Base-by-base conservation (phyloP, 2,329 filamentous ascomycete species). In the Cylindrodendrum hubeiense region DNA sequence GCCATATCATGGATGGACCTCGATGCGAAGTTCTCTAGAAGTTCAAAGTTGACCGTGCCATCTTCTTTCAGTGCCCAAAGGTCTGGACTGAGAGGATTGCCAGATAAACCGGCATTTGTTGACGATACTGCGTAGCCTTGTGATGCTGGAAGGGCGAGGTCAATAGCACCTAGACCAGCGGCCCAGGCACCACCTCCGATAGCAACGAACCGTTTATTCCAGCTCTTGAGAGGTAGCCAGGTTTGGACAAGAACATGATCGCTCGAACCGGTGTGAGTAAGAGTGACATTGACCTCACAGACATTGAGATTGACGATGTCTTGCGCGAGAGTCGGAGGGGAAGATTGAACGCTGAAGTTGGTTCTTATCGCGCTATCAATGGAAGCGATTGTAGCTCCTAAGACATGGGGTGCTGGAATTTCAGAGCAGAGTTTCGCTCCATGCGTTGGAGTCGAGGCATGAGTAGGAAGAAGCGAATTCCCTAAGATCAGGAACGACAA, bases 1-100 rank as follows among this genome's bases (percentile, higher is more conserved):
- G 84, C 81, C 43, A 83, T 84, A 39, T 83, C 84, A 68, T 88
- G 85, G 22, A 78, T 59, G 4, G 78, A 76, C 2, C 76, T 69
- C 56, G 75, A 71, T 21, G 74, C 71, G 56, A 81, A 82, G 66
- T 82, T 76, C 37, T 69, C 65, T 19, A 63, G 33, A 19, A 61
- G 59, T 15, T 22, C 43, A 6, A 17, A n/a, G 43, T 61, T 61
- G 3, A 55, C 43, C 9, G 43, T 50, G 1, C 65, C 60, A 37
- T 67, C 56, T 3, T 24, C 44, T 26, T 8, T 69, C 59, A 49
- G 51, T 63, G 52, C 65, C 65, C 47, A 67, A n/a, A n/a, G n/a
- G n/a, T n/a, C n/a, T 52, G 58, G 26, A 58, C 65, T 33, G 2
- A 60, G n/a, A 6, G 55, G 26, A 21, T 15, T 49, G 15, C 55